phyloP scores from a whole-genome alignment of 2,329 filamentous ascomycete genomes.

The Penicillium italicum region DNA sequence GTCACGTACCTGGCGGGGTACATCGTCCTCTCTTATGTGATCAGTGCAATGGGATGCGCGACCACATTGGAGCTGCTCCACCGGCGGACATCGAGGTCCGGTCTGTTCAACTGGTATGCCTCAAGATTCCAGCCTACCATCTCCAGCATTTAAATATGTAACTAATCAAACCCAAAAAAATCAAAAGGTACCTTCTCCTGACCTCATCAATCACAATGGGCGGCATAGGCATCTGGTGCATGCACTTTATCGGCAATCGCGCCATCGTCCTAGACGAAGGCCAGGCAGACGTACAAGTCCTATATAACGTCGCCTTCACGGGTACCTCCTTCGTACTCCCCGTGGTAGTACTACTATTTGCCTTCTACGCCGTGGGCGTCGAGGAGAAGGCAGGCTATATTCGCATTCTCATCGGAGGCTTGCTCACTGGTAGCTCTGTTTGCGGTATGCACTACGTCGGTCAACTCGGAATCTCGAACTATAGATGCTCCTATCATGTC shows the following conservation, averaged over 20 bases:
- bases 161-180: not conserved
- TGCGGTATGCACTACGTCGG: constrained; percentile 86
- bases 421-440: constrained; percentile 69
- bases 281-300: constrained; percentile 61
- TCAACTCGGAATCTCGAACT: constrained; percentile 79
- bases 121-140: not conserved
- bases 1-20: constrained; percentile 54
- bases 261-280: constrained; percentile 69
- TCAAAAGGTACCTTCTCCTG: constrained; percentile 57
- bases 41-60: constrained; percentile 70
- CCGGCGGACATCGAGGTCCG: constrained; percentile 65
- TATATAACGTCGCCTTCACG: constrained; percentile 69
- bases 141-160: not conserved
- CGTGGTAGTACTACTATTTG: constrained; percentile 67
- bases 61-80: constrained; percentile 81
- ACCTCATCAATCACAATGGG: constrained; percentile 68
- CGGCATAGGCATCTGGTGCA: constrained; percentile 70
- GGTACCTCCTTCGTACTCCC: constrained; percentile 76
- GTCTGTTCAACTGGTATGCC: constrained; percentile 64
- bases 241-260: constrained; percentile 81
- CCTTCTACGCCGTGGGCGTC: constrained; percentile 66
- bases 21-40: constrained; percentile 63
- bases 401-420: constrained; percentile 61
- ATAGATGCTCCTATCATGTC: constrained; percentile 59
- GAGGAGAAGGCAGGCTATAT: constrained; percentile 56